A percentile compares a stretch with the other conserved stretches of the same genome.
phyloP scores from a whole-genome alignment of 2,329 filamentous ascomycete species.

The Claviceps maximensis region DNA sequence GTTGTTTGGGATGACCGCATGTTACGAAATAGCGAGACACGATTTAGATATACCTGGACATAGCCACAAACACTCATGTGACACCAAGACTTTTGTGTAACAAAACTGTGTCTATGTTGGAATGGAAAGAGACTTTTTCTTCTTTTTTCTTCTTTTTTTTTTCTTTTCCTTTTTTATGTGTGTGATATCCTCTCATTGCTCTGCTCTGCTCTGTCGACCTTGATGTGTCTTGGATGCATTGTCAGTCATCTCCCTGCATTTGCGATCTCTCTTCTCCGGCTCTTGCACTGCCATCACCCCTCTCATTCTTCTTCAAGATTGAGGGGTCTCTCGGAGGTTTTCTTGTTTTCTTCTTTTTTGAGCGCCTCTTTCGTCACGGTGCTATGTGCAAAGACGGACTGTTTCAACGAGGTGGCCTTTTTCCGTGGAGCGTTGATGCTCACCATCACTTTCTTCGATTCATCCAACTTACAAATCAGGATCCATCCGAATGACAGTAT shows the following conservation, averaged over 20 bases:
- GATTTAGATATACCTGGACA: conserved; percentile 6
- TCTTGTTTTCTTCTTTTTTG: not conserved
- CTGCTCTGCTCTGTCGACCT: not conserved
- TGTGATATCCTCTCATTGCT: not conserved
- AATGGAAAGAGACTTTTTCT: not conserved
- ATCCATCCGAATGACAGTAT: too few species aligned
- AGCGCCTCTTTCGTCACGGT: not conserved
- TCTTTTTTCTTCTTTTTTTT: conserved; percentile 4
- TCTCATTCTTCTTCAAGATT: not conserved
- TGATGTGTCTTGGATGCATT: not conserved
- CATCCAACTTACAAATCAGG: too few species aligned
- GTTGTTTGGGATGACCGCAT: not conserved
- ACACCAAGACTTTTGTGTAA: not conserved
- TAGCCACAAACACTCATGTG: conserved; percentile 3
- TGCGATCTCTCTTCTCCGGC: not conserved
- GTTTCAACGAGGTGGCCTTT: not conserved
- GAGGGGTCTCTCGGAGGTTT: too few species aligned
- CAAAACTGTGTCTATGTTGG: not conserved
- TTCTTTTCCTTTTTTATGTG: not conserved
- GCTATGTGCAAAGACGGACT: not conserved
- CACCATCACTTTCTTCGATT: too few species aligned
- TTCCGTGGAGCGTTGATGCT: too few species aligned
- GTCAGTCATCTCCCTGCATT: not conserved
- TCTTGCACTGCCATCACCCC: not conserved
- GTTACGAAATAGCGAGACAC: conserved; percentile 5